phyloP scores from a whole-genome alignment of 2,329 filamentous ascomycete species.

The Ceratocystis cubensis region DNA sequence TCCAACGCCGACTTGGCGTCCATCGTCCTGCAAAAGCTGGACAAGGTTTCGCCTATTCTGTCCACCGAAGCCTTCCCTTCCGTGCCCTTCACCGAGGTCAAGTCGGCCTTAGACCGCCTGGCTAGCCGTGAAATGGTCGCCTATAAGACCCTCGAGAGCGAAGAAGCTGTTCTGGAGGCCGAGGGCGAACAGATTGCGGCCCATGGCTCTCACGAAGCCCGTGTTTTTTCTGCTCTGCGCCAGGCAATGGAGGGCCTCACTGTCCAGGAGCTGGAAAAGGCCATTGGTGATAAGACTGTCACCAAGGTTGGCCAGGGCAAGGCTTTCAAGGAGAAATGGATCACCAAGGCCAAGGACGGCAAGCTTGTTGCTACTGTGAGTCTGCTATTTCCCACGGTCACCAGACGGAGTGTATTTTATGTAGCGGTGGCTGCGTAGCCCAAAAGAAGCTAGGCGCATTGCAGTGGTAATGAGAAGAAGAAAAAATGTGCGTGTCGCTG shows the following conservation, averaged over 20 bases:
- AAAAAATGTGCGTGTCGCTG: neutral
- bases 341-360: conserved; percentile 47
- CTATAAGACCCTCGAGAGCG: conserved; percentile 71
- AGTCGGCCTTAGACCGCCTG: conserved; percentile 78
- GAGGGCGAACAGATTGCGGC: conserved; percentile 61
- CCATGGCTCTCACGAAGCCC: conserved; percentile 70
- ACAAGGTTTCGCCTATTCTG: conserved; percentile 50
- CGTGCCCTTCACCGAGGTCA: conserved; percentile 55
- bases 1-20: conserved; percentile 45
- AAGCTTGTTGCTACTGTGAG: conserved; percentile 42
- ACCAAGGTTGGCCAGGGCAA: conserved; percentile 84
- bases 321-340: conserved; percentile 75
- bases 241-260: conserved; percentile 67
- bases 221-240: conserved; percentile 63
- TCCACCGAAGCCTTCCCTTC: conserved; percentile 59
- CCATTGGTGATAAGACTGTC: conserved; percentile 59
- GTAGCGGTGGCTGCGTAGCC: neutral
- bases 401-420: neutral
- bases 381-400: conserved; percentile 14
- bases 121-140: conserved; percentile 72
- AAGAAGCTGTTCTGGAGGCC: conserved; percentile 62
- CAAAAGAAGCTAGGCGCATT: no score
- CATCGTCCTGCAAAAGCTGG: conserved; percentile 53
- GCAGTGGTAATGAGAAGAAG: neutral
- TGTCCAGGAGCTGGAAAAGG: conserved; percentile 57